Evolutionary conservation across 1,284 basidiomycete genomes (phyloP), one percentile per base, ranked within the genome.

Genomic region (Kalmanozyma brasiliensis): DNA sequence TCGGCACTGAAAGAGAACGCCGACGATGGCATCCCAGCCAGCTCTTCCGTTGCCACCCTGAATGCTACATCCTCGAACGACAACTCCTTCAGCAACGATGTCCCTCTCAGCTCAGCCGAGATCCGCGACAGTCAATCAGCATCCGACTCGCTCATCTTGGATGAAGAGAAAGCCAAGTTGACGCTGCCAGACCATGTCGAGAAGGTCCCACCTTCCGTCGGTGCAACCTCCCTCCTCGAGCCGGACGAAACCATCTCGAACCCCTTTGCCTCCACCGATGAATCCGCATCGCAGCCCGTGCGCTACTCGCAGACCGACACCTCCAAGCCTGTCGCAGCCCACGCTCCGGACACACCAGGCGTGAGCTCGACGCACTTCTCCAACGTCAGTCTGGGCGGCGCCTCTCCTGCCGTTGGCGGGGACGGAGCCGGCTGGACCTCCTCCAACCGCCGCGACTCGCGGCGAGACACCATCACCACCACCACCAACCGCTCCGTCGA

Each of bases 241-340:
- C 78, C 78, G 9, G 64, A 73, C 20, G 63, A 69, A 23, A 73
- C 74, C 20, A 78, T 80, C 35, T 59, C 66, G 19, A 80, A 80
- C 36, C 78, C 78, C 0, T 80, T 80, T 26, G 62, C 71, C 6
- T 52, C 63, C 11, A 35, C 10, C n/a, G 59, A 49, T 16, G 58
- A 58, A 13, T 14, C 46, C 11, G 8, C 48, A 1, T 42, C 59
- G 14, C 43, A 52, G 33, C 62, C 55, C 14, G 42, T 59, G 19
- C 49, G 49, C 9, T 65, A 49, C 35, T 59, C 61, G 26, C 49
- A 53, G 30, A 17, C 22, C 8, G 33, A 45, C 10, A 17, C 30
- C 1, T 16, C 14, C 42, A 41, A 59, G 37, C 14, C 32, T 8
- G 33, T 33, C 10, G 30, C 13, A 9, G 41, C 23, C 16, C 32